Percentiles rank a stretch among this genome's conserved stretches.
Evolutionary conservation across 345 rosid genomes (phyloP).

Genomic region (Arabidopsis arenosa): DNA sequence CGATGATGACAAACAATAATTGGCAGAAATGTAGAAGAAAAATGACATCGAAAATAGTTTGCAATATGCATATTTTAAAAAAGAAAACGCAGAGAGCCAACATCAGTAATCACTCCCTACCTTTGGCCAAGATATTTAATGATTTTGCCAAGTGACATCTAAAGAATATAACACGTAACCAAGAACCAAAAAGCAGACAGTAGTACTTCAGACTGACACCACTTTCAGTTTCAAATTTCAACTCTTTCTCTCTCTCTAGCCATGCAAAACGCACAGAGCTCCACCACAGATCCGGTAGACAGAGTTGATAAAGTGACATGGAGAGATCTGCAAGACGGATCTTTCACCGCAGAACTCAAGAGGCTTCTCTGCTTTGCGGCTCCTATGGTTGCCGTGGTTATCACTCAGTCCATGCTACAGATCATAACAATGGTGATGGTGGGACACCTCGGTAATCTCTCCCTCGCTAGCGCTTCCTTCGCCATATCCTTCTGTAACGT

Average conservation of each 20-base stretch:
- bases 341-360: conserved; percentile 54
- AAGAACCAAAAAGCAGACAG: too few relatives aligned
- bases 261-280: conserved; percentile 40
- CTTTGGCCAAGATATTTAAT: too few relatives aligned
- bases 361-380: conserved; percentile 57
- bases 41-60: too few relatives aligned
- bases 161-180: too few relatives aligned
- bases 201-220: too few relatives aligned
- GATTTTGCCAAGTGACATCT: too few relatives aligned
- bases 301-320: conserved; percentile 35
- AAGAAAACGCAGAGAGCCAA: too few relatives aligned
- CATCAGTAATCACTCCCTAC: too few relatives aligned
- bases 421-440: conserved; percentile 45
- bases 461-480: conserved; percentile 71
- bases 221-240: too few relatives aligned
- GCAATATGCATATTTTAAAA: too few relatives aligned
- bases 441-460: conserved; percentile 43
- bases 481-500: conserved; percentile 51
- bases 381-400: conserved; percentile 72
- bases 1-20: background rate
- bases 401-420: conserved; percentile 54
- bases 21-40: too few relatives aligned
- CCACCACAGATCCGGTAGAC: background rate
- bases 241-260: background rate
- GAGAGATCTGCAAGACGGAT: conserved; percentile 34